Conservation (phyloP, 306 rosid species). For the Ochetophila trinervis region DNA sequence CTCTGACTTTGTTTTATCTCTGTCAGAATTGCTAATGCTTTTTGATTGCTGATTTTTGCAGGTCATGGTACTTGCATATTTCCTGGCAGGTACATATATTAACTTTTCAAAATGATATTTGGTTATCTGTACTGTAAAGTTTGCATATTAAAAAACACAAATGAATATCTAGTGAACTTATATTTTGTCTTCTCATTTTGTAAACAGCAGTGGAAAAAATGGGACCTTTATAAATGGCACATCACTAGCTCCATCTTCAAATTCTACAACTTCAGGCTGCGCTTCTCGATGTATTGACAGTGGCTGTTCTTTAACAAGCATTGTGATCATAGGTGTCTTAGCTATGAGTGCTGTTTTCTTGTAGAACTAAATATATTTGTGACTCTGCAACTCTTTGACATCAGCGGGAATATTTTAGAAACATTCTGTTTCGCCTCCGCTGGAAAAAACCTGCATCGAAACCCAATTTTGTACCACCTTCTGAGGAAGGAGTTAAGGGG, state of each 20-base stretch:
- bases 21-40: slow-evolving; percentile 22
- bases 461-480: slow-evolving; percentile 58
- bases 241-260: slow-evolving; percentile 62
- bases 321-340: slow-evolving; percentile 39
- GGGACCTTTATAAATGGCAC: slow-evolving; percentile 54
- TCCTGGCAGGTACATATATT: slow-evolving; percentile 67
- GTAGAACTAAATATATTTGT: slow-evolving; percentile 32
- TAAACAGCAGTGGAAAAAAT: slow-evolving; percentile 56
- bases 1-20: not conserved
- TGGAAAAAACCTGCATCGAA: slow-evolving; percentile 33
- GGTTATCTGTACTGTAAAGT: not conserved
- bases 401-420: slow-evolving; percentile 26
- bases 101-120: not conserved
- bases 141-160: not conserved
- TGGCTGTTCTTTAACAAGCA: slow-evolving; percentile 44
- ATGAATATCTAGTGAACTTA: slow-evolving; percentile 11
- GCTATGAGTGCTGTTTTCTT: slow-evolving; percentile 46
- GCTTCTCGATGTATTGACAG: slow-evolving; percentile 35
- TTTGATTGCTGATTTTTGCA: slow-evolving; percentile 31
- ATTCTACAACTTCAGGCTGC: slow-evolving; percentile 60
- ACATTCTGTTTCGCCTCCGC: slow-evolving; percentile 22
- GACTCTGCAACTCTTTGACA: slow-evolving; percentile 11
- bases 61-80: slow-evolving; percentile 76
- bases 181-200: slow-evolving; percentile 7
- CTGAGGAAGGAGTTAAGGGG: slow-evolving; percentile 38